Evolutionary conservation across 176 grass and related monocot species (phyloP).

Genomic region (Eragrostis curvula): DNA sequence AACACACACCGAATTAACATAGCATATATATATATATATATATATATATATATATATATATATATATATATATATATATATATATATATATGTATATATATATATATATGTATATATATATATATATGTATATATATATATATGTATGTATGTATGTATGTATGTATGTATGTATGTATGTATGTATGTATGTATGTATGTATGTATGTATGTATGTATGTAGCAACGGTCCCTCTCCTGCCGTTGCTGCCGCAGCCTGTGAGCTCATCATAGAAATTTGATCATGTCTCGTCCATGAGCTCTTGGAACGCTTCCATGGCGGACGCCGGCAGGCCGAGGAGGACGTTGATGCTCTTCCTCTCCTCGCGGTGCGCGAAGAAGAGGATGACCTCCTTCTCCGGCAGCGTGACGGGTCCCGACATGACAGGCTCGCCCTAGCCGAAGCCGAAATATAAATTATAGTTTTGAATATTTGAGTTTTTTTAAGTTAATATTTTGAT

Average conservation of each 20-base stretch:
- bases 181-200: too few species aligned
- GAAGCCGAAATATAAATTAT: too few species aligned
- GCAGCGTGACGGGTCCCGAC: conserved; percentile 83
- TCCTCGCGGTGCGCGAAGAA: conserved; percentile 87
- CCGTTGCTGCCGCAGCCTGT: not conserved
- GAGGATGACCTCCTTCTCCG: conserved; percentile 89
- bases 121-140: too few species aligned
- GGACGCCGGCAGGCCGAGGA: conserved; percentile 75
- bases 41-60: too few species aligned
- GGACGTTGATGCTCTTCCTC: conserved; percentile 87
- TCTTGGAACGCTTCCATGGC: conserved; percentile 89
- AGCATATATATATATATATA: not conserved
- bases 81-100: too few species aligned
- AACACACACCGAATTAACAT: not conserved
- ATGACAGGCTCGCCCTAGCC: conserved; percentile 75
- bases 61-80: too few species aligned
- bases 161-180: too few species aligned
- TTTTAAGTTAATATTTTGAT: conserved; percentile 67
- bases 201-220: not conserved
- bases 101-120: too few species aligned
- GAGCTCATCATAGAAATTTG: too few species aligned
- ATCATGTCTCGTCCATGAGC: conserved; percentile 77
- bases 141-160: too few species aligned
- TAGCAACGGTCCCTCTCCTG: not conserved
- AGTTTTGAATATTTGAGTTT: too few species aligned